Percentiles rank a stretch among this genome's conserved stretches.
Conservation (phyloP, 176 grass and related monocot genomes). For the Bolboschoenus planiculmis region DNA sequence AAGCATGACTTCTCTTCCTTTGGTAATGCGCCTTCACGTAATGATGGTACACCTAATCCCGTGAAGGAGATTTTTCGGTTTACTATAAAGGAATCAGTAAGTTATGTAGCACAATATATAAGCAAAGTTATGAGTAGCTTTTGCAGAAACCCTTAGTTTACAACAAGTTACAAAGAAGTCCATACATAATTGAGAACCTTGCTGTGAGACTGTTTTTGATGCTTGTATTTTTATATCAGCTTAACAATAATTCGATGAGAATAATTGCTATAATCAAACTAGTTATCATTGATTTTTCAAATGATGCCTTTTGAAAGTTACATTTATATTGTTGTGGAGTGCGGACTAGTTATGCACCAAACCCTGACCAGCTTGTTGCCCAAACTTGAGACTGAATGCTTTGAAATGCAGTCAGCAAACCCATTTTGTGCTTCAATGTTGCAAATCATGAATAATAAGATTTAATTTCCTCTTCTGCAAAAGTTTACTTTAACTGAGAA, state of each 20-base stretch:
- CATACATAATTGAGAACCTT: neutral
- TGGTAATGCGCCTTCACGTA: conserved; percentile 52
- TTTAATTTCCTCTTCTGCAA: neutral
- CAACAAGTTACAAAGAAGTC: neutral
- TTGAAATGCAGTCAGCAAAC: neutral
- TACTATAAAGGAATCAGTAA: conserved; percentile 72
- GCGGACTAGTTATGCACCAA: neutral
- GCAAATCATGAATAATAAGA: neutral
- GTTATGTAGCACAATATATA: neutral
- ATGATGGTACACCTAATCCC: conserved; percentile 51
- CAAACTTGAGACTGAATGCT: neutral
- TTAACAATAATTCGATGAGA: neutral
- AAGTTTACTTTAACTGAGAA: neutral
- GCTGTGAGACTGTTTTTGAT: neutral
- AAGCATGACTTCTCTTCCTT: conserved; percentile 89
- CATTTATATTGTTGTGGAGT: neutral
- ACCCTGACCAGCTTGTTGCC: neutral
- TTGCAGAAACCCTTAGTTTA: neutral
- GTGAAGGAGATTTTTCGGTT: conserved; percentile 78
- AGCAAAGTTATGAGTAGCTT: neutral
- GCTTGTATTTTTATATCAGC: neutral
- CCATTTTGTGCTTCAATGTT: neutral
- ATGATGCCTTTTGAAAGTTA: neutral
- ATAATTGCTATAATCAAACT: neutral
- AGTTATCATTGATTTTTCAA: neutral